Evolutionary conservation across 352 stramenopile genomes (phyloP), one percentile per base, ranked within the genome.

Genomic region (Phytophthora palmivora): DNA sequence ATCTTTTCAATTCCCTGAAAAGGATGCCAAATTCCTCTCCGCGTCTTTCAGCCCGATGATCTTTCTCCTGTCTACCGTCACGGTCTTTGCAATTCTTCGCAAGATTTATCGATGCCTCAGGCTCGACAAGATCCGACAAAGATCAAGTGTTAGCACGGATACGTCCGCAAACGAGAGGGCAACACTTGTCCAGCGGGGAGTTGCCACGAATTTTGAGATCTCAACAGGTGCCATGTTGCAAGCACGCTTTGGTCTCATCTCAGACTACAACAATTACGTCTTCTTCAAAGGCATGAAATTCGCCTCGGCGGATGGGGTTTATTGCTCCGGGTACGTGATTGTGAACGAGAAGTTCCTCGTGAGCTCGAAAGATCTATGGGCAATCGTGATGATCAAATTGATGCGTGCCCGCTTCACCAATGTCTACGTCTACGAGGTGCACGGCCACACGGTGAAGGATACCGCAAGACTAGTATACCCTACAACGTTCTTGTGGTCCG

Each of bases 241-340:
- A 30, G 45, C 58, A 12, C 56, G 65, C 9, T 62, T 78, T 18
- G 74, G 71, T 8, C 33, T 83, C 30, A 53, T 83, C 14, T 83
- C 55, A 0, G 56, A 74, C 21, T 82, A 73, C 39, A 65, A 66
- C 37, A 76, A 78, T 33, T 76, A 70, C 56, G 51, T 70, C 16
- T 72, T 64, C 57, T 72, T 77, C 50, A 75, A 75, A 52, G 73
- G 73, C 3, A 61, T 79, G 45, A 77, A 79, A 46, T 79, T 73
- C 39, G 70, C 70, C 16, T 72, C 60, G 10, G 58, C 56, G 2
- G 71, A 76, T 8, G 72, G 68, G 9, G 74, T 76, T 36, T 81
- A 72, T 39, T 68, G 59, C 48, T 70, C 54, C 10, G 72, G 67
- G 1, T 77, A 68, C 46, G 72, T 81, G 24, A 66, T 81, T 6